Evolutionary conservation across 2,329 filamentous ascomycete species (phyloP).

Genomic region (Cercospora sesami): DNA sequence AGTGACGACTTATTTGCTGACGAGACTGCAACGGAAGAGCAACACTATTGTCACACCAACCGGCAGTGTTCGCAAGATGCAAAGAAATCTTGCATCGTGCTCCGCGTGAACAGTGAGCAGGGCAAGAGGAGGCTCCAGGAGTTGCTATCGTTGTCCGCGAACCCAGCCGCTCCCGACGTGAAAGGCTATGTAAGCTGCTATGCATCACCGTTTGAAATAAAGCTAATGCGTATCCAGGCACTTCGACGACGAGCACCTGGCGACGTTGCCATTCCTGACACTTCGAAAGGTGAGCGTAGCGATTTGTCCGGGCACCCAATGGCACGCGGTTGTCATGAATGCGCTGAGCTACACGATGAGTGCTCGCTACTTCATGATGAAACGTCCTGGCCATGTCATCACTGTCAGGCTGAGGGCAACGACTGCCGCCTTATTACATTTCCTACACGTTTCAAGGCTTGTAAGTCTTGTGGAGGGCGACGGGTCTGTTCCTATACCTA

Average conservation of each 20-base stretch:
- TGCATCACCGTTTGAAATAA: neutral
- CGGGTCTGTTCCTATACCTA: constrained; percentile 41
- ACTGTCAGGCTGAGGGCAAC: constrained; percentile 36
- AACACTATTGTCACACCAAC: neutral
- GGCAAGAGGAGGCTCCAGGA: neutral
- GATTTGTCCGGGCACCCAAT: constrained; percentile 24
- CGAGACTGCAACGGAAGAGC: neutral
- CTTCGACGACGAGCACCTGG: neutral
- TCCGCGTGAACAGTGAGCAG: neutral
- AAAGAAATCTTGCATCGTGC: neutral
- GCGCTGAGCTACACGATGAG: constrained; percentile 11
- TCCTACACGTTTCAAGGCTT: constrained; percentile 39
- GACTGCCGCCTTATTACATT: constrained; percentile 42
- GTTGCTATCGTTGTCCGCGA: neutral
- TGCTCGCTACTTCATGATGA: constrained; percentile 42
- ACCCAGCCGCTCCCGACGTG: neutral
- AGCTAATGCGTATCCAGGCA: neutral
- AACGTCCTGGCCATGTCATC: constrained; percentile 41
- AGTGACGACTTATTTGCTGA: neutral
- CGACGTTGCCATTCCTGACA: neutral
- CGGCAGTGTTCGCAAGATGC: neutral
- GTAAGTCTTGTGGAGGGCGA: constrained; percentile 39
- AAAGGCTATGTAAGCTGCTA: neutral
- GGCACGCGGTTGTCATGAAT: constrained; percentile 23
- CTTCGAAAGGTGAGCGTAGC: neutral